Evolutionary conservation across 192 early-diverging fungal genomes (phyloP), one percentile per base, ranked within the genome.

Genomic region (Coemansia sp.): DNA sequence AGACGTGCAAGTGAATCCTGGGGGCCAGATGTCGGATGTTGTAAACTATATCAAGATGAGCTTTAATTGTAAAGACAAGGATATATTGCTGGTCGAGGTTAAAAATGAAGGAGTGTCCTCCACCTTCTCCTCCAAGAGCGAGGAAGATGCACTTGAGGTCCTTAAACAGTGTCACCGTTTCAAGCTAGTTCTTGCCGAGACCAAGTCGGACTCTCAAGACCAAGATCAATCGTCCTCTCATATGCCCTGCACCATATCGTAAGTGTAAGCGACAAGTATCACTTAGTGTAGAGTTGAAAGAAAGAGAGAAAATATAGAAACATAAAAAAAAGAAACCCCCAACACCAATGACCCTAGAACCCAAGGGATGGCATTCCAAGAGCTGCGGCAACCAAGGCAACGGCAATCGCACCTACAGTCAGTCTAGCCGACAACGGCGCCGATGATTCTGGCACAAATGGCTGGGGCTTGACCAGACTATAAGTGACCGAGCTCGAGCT

Each of bases 371-470:
- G 51, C 32, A 62, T 58, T 31, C 53, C 67, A 36, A 45, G 51
- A 15, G 68, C 79, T 24, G 73, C 17, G 22, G 65, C 68, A 29
- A 69, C 31, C 19, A 72, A 32, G 24, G 74, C 70, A 13, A 44
- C 64, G 31, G 59, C 61, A 39, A 67, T 61, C 2, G 69, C 46
- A 4, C 53, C 70, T n/a, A 76, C 17, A 0, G 63, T 64, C 17
- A 67, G 59, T 15, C 36, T 60, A 55, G 48, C 29, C 34, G 53
- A 58, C 8, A 60, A 31, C 24, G 68, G 32, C 8, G 62, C 56
- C 12, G 53, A 19, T 48, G 46, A 51, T 20, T 70, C 59, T 24
- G 78, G 73, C 51, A 80, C 78, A 80, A 67, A 82, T 5, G 79
- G 62, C 22, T 55, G 29, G 17, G 70, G 79, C 63, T 66, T 32